Evolutionary conservation across 2,329 filamentous ascomycete species (phyloP).

Genomic region (Cercospora brassicicola): DNA sequence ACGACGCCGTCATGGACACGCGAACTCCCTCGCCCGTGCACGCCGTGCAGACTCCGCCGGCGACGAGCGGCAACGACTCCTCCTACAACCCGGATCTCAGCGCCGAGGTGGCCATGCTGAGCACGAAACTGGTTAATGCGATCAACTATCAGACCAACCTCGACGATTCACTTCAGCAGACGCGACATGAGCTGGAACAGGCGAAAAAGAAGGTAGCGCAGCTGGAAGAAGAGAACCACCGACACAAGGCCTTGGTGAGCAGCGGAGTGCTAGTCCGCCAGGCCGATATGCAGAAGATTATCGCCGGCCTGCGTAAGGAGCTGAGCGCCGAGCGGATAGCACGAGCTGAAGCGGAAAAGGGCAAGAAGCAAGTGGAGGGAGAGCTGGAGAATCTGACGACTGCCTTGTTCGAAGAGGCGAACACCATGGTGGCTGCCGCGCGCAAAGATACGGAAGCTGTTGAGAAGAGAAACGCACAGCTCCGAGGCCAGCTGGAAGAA

Average conservation of each 20-base stretch:
- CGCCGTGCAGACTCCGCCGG: conserved; percentile 14
- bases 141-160: conserved; percentile 94
- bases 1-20: conserved; percentile 44
- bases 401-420: conserved; percentile 95
- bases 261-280: conserved; percentile 75
- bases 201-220: conserved; percentile 66
- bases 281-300: conserved; percentile 64
- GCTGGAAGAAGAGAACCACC: conserved; percentile 68
- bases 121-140: conserved; percentile 92
- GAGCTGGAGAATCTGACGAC: conserved; percentile 89
- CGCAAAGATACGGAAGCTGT: conserved; percentile 80
- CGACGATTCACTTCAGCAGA: conserved; percentile 81
- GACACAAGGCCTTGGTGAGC: conserved; percentile 68
- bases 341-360: conserved; percentile 51
- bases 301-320: conserved; percentile 44
- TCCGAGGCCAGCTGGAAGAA: conserved; percentile 80
- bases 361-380: conserved; percentile 85
- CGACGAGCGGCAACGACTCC: conserved; percentile 5
- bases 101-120: conserved; percentile 82
- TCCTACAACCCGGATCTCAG: conserved; percentile 60
- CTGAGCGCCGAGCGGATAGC: conserved; percentile 45
- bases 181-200: conserved; percentile 77
- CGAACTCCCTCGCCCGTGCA: conserved; percentile 43
- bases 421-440: conserved; percentile 92
- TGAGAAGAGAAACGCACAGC: conserved; percentile 76